These are phyloP conservation scores for Apophysomyces ossiformis DNA, from an alignment of 371 early-diverging fungal genomes.

Conservation along the genomic window DNA sequence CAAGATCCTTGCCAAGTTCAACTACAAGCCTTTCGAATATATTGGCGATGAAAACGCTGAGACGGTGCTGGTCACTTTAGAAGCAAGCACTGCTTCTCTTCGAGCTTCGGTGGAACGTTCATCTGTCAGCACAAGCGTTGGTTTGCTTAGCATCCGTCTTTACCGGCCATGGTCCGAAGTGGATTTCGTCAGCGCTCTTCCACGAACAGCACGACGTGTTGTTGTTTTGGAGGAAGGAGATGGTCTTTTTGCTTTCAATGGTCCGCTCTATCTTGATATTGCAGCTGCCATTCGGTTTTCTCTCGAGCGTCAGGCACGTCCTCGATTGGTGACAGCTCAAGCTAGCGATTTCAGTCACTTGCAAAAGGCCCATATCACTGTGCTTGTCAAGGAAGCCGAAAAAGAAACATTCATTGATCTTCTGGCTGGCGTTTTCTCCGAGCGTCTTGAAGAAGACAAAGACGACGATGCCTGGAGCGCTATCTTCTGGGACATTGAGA, in stretches of 20 bases:
- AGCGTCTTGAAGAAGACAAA: conserved; percentile 15
- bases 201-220: conserved; percentile 59
- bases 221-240: conserved; percentile 66
- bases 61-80: conserved; percentile 77
- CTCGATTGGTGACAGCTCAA: conserved; percentile 53
- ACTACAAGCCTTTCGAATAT: conserved; percentile 83
- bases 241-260: conserved; percentile 57
- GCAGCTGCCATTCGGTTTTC: conserved; percentile 70
- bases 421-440: conserved; percentile 22
- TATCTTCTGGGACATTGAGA: conserved; percentile 72
- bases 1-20: conserved; percentile 56
- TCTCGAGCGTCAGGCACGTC: conserved; percentile 36
- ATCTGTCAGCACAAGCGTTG: conserved; percentile 51
- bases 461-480: conserved; percentile 45
- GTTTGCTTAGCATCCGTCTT: conserved; percentile 75
- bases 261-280: conserved; percentile 72
- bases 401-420: conserved; percentile 41
- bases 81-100: conserved; percentile 44
- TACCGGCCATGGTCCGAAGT: conserved; percentile 83
- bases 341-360: conserved; percentile 41
- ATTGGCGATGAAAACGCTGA: conserved; percentile 72
- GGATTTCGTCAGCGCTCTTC: conserved; percentile 70
- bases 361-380: conserved; percentile 43
- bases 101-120: conserved; percentile 44
- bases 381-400: conserved; percentile 47